These are phyloP conservation scores for Candida schatavii DNA, from an alignment of 805 yeast species.

Conservation along the genomic window DNA sequence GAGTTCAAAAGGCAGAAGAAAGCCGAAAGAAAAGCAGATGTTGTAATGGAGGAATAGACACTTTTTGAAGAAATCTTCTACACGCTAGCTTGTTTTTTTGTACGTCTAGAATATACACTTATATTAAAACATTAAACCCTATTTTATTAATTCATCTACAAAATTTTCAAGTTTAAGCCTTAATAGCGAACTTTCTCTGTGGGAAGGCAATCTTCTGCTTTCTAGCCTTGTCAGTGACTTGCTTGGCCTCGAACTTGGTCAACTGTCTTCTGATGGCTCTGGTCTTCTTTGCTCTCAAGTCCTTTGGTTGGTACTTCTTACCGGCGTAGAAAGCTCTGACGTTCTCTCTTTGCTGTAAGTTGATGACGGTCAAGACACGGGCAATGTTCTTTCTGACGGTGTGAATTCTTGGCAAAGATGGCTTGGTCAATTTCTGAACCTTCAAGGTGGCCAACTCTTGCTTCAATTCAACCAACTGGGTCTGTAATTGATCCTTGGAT, in stretches of 20 bases:
- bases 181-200: slow-evolving; percentile 96
- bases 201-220: slow-evolving; percentile 96
- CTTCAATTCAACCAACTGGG: slow-evolving; percentile 92
- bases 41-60: slow-evolving; percentile 14
- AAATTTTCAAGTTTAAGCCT: slow-evolving; percentile 65
- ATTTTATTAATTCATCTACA: slow-evolving; percentile 5
- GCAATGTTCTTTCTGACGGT: slow-evolving; percentile 98
- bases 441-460: slow-evolving; percentile 93
- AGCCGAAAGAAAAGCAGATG: slow-evolving; percentile 16
- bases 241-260: slow-evolving; percentile 80
- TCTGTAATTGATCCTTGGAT: slow-evolving; percentile 94
- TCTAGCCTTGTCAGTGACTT: slow-evolving; percentile 82
- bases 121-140: slow-evolving; percentile 15
- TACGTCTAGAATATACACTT: slow-evolving; percentile 15
- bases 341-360: slow-evolving; percentile 92
- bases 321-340: slow-evolving; percentile 94
- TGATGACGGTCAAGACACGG: slow-evolving; percentile 94
- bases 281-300: slow-evolving; percentile 99
- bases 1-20: slow-evolving; percentile 52
- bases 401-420: slow-evolving; percentile 93
- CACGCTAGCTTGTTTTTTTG: not conserved
- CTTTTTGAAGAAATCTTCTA: not conserved
- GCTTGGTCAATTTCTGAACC: slow-evolving; percentile 91
- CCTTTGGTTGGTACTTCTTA: slow-evolving; percentile 96
- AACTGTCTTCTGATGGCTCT: slow-evolving; percentile 98